phyloP scores from a whole-genome alignment of 371 early-diverging fungal species.

The Mortierella sp. region DNA sequence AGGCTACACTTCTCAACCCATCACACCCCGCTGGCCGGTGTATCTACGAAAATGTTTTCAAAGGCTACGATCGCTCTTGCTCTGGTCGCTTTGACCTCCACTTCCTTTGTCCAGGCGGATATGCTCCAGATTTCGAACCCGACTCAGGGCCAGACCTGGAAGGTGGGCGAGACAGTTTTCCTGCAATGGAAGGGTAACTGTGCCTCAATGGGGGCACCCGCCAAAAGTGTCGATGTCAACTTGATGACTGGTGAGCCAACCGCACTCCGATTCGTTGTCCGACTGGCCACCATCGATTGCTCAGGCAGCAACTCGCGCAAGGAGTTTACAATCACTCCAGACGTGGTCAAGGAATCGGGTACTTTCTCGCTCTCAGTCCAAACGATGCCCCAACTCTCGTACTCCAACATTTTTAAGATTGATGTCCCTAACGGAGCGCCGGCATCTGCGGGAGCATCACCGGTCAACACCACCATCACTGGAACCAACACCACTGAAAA shows the following conservation, averaged over 20 bases:
- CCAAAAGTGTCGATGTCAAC: conserved; percentile 35
- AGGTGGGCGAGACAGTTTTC: conserved; percentile 37
- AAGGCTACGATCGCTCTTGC: conserved; percentile 26
- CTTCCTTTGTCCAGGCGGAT: conserved; percentile 24
- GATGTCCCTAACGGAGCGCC: conserved; percentile 6
- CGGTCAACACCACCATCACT: conserved; percentile 1
- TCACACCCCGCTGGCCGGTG: neutral
- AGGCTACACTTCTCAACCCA: neutral
- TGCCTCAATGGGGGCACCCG: conserved; percentile 34
- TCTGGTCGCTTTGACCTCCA: conserved; percentile 10
- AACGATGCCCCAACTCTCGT: conserved; percentile 38
- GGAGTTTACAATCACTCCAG: conserved; percentile 33
- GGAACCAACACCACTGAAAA: neutral
- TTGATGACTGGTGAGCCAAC: conserved; percentile 36
- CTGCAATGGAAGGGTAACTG: conserved; percentile 47
- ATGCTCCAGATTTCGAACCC: conserved; percentile 46
- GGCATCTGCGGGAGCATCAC: neutral
- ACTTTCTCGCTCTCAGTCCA: conserved; percentile 43
- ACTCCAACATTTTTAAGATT: conserved; percentile 36
- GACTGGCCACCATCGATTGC: conserved; percentile 41
- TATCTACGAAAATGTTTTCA: conserved; percentile 23
- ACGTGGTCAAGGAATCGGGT: conserved; percentile 19
- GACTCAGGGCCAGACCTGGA: conserved; percentile 37
- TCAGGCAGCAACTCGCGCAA: conserved; percentile 39
- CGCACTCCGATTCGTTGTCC: conserved; percentile 39